Conservation (phyloP, 495 filamentous ascomycete genomes). For the Neurospora sp. region DNA sequence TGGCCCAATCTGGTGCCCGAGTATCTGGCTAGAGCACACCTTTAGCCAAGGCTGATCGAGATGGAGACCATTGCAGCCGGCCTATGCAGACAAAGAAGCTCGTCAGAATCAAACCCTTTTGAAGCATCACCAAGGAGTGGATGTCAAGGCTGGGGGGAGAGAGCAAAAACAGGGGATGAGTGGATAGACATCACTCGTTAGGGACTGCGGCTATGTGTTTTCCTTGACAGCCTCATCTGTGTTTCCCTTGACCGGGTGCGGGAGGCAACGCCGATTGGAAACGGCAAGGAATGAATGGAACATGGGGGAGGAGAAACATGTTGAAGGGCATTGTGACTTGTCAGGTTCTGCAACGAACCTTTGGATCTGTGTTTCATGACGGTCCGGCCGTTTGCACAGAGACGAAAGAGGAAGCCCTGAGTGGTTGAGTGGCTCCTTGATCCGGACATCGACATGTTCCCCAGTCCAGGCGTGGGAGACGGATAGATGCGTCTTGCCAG, state of each 20-base stretch:
- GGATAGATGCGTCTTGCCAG: not conserved
- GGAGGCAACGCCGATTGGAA: not conserved
- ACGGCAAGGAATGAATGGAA: not conserved
- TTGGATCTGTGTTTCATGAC: constrained; percentile 12
- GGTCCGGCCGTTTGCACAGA: constrained; percentile 16
- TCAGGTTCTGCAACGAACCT: constrained; percentile 10
- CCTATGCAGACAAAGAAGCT: not conserved
- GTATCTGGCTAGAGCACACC: not conserved
- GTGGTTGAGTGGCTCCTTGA: constrained; percentile 6
- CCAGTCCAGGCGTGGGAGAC: not conserved
- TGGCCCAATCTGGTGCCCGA: not conserved
- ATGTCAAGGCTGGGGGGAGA: not conserved
- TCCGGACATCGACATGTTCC: constrained; percentile 19
- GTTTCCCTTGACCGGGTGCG: not conserved
- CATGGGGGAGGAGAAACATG: constrained; percentile 2
- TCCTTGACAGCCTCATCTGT: constrained; percentile 3
- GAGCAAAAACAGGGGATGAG: not conserved
- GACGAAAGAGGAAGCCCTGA: not conserved
- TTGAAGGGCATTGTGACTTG: constrained; percentile 7
- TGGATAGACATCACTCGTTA: not conserved
- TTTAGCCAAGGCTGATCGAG: not conserved
- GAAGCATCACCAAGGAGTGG: not conserved
- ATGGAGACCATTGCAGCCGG: not conserved
- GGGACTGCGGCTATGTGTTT: not conserved
- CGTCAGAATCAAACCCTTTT: constrained; percentile 6